These are phyloP conservation scores for Fusarium nisikadoi DNA, from an alignment of 2,329 filamentous ascomycete species.

Conservation along the genomic window DNA sequence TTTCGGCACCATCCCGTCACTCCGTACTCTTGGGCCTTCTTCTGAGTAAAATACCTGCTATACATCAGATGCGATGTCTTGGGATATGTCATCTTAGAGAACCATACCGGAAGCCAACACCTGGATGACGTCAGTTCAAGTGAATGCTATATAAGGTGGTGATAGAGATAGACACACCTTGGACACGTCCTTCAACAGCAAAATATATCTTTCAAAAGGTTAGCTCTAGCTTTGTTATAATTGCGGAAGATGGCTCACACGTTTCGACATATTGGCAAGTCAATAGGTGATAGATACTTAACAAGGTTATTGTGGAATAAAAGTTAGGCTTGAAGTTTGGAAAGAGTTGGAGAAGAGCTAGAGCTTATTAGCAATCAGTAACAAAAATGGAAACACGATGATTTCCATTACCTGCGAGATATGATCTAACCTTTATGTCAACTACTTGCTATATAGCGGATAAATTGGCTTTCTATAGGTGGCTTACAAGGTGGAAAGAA, in stretches of 20 bases:
- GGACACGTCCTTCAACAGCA: slow-evolving; percentile 74
- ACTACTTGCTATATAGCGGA: neutral
- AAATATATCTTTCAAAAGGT: slow-evolving; percentile 65
- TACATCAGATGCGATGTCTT: slow-evolving; percentile 9
- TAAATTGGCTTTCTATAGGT: neutral
- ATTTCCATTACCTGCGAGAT: neutral
- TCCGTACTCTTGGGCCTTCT: slow-evolving; percentile 60
- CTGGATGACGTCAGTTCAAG: slow-evolving; percentile 52
- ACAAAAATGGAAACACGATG: neutral
- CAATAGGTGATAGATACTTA: neutral
- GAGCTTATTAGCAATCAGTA: neutral
- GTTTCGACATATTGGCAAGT: slow-evolving; percentile 47
- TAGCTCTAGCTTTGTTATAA: neutral
- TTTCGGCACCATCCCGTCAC: slow-evolving; percentile 73
- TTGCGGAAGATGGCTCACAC: slow-evolving; percentile 42
- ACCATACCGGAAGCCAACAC: slow-evolving; percentile 65
- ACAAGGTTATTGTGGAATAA: neutral
- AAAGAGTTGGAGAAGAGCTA: neutral
- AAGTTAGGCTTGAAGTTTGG: neutral
- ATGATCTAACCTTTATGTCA: slow-evolving; percentile 18
- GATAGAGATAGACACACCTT: slow-evolving; percentile 62
- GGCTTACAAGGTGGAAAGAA: slow-evolving; percentile 2
- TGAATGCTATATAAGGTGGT: neutral
- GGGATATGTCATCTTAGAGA: neutral
- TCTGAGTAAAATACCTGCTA: slow-evolving; percentile 64